Percentiles rank a stretch among this genome's conserved stretches.
phyloP scores from a whole-genome alignment of 352 stramenopile genomes.

The Pythium phragmitis region DNA sequence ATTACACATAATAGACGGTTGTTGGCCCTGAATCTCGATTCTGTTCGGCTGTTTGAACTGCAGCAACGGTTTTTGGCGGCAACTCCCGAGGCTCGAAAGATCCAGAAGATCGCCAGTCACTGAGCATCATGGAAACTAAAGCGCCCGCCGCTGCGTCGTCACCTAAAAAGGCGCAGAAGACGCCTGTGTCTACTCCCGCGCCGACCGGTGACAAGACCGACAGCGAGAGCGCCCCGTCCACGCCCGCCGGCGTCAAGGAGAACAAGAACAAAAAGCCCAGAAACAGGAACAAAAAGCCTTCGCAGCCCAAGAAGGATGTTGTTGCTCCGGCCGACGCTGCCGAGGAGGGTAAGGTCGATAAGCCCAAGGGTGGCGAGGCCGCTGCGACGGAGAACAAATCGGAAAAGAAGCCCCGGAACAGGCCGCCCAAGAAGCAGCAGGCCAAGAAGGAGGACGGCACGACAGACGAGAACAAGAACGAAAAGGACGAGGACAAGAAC shows the following conservation, averaged over 20 bases:
- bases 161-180: slow-evolving; percentile 3
- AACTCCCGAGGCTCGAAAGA: slow-evolving; percentile 14
- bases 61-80: slow-evolving; percentile 18
- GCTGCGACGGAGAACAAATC: slow-evolving; percentile 21
- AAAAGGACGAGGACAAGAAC: slow-evolving; percentile 8
- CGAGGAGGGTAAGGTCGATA: slow-evolving; percentile 20
- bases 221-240: slow-evolving; percentile 7
- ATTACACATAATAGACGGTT: slow-evolving; percentile 11
- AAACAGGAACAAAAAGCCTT: slow-evolving; percentile 10
- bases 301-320: slow-evolving; percentile 22
- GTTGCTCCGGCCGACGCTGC: background rate
- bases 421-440: slow-evolving; percentile 23
- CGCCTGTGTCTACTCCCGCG: background rate
- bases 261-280: slow-evolving; percentile 28
- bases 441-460: slow-evolving; percentile 10
- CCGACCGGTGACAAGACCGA: slow-evolving; percentile 5
- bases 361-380: slow-evolving; percentile 22
- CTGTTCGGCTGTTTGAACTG: slow-evolving; percentile 11
- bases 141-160: background rate
- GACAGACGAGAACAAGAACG: slow-evolving; percentile 33
- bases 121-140: slow-evolving; percentile 3
- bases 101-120: slow-evolving; percentile 10
- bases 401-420: slow-evolving; percentile 37
- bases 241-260: background rate
- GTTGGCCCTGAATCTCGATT: background rate